phyloP scores from a whole-genome alignment of 2,329 filamentous ascomycete genomes.

The Trichoderma semiorbis region DNA sequence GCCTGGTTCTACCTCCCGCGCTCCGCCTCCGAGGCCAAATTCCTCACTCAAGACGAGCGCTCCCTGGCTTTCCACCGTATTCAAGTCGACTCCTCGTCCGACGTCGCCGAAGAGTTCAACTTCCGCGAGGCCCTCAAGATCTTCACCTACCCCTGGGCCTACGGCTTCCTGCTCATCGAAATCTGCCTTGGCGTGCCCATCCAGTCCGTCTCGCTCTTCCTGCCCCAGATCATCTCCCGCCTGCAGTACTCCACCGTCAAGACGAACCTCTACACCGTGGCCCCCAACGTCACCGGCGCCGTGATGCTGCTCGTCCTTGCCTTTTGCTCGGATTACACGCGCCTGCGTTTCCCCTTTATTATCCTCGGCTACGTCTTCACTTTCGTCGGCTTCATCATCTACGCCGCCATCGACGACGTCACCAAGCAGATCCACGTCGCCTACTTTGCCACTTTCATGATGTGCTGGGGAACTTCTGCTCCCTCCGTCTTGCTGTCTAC shows the following conservation, averaged over 20 bases:
- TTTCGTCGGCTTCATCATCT: conserved; percentile 76
- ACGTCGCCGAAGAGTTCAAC: conserved; percentile 51
- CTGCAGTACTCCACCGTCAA: conserved; percentile 48
- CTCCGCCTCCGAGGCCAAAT: conserved; percentile 60
- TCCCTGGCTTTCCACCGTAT: conserved; percentile 69
- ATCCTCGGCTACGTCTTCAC: conserved; percentile 70
- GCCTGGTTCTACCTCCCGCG: conserved; percentile 67
- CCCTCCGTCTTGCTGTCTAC: conserved; percentile 66
- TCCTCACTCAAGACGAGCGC: conserved; percentile 64
- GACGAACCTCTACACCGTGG: conserved; percentile 79
- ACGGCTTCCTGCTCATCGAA: conserved; percentile 51
- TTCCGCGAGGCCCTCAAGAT: conserved; percentile 50
- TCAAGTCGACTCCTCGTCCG: conserved; percentile 68
- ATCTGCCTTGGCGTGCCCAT: conserved; percentile 58
- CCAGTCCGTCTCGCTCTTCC: conserved; percentile 52
- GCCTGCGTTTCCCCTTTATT: conserved; percentile 72
- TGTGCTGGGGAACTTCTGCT: conserved; percentile 75
- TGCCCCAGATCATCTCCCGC: conserved; percentile 53
- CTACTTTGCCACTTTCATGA: conserved; percentile 77
- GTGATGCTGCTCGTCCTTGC: conserved; percentile 69
- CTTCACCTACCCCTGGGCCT: conserved; percentile 49
- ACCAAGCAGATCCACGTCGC: conserved; percentile 59
- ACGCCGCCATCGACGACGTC: conserved; percentile 65
- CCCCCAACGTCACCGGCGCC: conserved; percentile 72
- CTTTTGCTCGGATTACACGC: conserved; percentile 63